Conservation (phyloP, 2,329 filamentous ascomycete genomes). For the Rutstroemia sp. region DNA sequence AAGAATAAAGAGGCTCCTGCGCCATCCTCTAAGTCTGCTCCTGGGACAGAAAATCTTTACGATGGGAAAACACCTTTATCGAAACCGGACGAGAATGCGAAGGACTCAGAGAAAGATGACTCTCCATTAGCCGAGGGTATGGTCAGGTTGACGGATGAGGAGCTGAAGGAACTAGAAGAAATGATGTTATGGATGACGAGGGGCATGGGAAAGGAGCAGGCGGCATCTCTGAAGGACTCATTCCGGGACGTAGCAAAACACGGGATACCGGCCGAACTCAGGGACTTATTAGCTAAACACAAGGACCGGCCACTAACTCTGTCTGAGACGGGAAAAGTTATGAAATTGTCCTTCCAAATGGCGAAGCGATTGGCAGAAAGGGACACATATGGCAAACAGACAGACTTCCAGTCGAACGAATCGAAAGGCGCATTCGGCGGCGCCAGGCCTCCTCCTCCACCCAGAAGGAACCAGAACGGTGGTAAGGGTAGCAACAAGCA, state of each 20-base stretch:
- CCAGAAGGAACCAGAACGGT: background rate
- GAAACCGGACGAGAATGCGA: background rate
- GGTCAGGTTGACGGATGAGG: conserved; percentile 41
- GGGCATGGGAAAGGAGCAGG: conserved; percentile 55
- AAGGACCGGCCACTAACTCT: conserved; percentile 24
- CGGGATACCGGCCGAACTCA: conserved; percentile 57
- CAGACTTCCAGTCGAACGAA: conserved; percentile 19
- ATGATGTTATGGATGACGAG: conserved; percentile 49
- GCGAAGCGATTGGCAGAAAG: conserved; percentile 24
- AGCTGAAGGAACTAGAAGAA: conserved; percentile 50
- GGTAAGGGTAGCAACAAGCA: conserved; percentile 29
- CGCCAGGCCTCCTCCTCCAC: background rate
- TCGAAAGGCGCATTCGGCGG: conserved; percentile 7
- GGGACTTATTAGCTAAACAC: conserved; percentile 30
- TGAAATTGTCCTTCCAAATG: conserved; percentile 31
- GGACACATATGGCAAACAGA: background rate
- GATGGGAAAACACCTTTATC: conserved; percentile 35
- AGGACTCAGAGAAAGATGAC: conserved; percentile 24
- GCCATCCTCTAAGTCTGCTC: conserved; percentile 24
- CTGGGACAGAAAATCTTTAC: conserved; percentile 39
- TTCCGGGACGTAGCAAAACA: conserved; percentile 56
- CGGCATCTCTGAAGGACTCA: conserved; percentile 49
- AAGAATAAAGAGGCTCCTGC: conserved; percentile 31
- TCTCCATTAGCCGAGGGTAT: conserved; percentile 22
- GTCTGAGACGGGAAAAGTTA: conserved; percentile 25